Base-by-base conservation (phyloP, 352 stramenopile genomes). In the Pythium aristosporum region DNA sequence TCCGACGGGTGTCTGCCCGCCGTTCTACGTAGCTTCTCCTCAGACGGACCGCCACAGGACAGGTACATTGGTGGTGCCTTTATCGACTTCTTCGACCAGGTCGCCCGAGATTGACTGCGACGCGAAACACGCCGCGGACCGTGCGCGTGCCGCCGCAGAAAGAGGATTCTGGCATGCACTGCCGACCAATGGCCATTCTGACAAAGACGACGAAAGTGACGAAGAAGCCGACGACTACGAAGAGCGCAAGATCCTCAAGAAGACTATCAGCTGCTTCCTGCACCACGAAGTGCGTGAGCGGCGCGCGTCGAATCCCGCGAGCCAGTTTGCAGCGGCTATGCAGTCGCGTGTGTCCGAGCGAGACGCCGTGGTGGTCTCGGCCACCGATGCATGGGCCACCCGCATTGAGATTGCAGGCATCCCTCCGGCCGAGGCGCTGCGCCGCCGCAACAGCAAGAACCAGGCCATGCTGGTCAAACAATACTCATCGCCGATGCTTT, bases 381-480 rank as follows among this genome's bases (percentile, higher is more conserved):
- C 52, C 7, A 57, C 73, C 2, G 71, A 79, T 21, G 69, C 76
- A 10, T 88, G 74, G 74, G 77, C 68, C 1, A 79, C 70, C 39
- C 81, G 79, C 5, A 64, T 91, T 54, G 78, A 88, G 72, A 88
- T 91, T 63, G 77, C 81, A 2, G 76, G 79, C 1, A 80, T 87
- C 28, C 69, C 66, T 15, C 41, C 66, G 1, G 43, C 34, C 15
- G 55, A 68, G 51, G 61, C 61, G 6, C 39, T 72, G 53, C 65
- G 54, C 13, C 58, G 48, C 12, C 65, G 65, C 21, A 58, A 53
- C 28, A 62, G 48, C 36, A 48, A 65, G 20, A 65, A 61, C 56
- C 56, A 61, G 32, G 63, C 63, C 18, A 57, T 65, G 56, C 51
- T 70, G 2, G 15, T 70, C 15, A 61, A 70, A n/a, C 57, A 65